Conservation (phyloP, 2,329 filamentous ascomycete genomes). For the Paraphaeosphaeria sporulosa region DNA sequence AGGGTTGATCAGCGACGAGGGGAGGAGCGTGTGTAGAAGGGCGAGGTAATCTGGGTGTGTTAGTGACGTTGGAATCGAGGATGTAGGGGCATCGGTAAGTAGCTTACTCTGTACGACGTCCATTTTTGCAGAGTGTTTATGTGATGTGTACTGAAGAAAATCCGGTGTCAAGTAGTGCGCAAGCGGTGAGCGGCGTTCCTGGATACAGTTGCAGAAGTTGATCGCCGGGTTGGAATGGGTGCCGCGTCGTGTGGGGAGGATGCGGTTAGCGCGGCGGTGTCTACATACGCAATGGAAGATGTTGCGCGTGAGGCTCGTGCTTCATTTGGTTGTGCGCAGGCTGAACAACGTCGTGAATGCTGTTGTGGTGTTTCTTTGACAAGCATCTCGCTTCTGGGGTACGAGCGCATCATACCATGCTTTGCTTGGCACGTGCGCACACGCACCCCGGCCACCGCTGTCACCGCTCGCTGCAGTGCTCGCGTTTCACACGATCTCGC, state of each 20-base stretch:
- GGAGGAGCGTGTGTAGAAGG: constrained; percentile 41
- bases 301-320: not conserved
- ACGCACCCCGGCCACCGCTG: not conserved
- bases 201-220: not conserved
- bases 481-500: constrained; percentile 5
- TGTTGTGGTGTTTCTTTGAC: constrained; percentile 15
- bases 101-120: constrained; percentile 39
- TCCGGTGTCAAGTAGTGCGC: not conserved
- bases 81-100: no score
- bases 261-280: not conserved
- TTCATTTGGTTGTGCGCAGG: not conserved
- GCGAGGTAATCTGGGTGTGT: constrained; percentile 41
- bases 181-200: not conserved
- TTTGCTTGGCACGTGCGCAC: not conserved
- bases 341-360: constrained; percentile 2
- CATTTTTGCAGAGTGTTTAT: constrained; percentile 27
- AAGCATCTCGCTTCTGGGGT: constrained; percentile 9
- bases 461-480: no score
- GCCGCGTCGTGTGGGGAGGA: not conserved
- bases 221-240: not conserved
- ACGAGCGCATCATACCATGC: constrained; percentile 5
- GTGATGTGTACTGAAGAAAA: not conserved
- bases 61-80: constrained; percentile 13
- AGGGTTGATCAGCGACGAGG: constrained; percentile 39
- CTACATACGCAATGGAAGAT: not conserved